Evolutionary conservation across 164 flowering plant species (phyloP).

Genomic region (Nymphaea colorata): DNA sequence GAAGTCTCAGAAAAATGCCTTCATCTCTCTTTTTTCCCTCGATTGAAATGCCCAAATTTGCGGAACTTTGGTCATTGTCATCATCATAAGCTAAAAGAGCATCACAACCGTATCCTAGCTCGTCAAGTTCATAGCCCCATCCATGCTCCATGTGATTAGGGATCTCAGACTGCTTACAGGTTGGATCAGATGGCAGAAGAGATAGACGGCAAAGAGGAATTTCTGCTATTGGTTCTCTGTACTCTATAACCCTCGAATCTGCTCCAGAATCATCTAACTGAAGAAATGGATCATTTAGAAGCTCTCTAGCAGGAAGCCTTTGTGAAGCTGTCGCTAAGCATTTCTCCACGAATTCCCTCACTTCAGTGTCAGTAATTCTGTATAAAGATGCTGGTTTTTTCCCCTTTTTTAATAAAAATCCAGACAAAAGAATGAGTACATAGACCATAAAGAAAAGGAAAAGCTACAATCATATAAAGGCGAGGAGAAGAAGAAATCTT

Average conservation of each 20-base stretch:
- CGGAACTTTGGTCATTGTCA: conserved; percentile 21
- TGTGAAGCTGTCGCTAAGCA: conserved; percentile 68
- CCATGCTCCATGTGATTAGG: conserved; percentile 28
- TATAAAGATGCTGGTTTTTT: conserved; percentile 74
- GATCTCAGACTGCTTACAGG: conserved; percentile 23
- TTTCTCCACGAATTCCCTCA: conserved; percentile 75
- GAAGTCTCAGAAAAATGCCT: conserved; percentile 66
- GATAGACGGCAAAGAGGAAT: conserved; percentile 16
- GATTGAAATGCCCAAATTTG: conserved; percentile 49
- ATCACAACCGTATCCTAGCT: conserved; percentile 30
- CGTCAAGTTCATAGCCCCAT: conserved; percentile 24
- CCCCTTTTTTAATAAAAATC: conserved; percentile 33
- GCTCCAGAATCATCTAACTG: conserved; percentile 45
- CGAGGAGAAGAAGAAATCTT: conserved; percentile 15
- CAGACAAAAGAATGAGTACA: background rate
- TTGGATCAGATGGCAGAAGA: conserved; percentile 25
- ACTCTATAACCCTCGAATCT: conserved; percentile 30
- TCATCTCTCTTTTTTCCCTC: conserved; percentile 61
- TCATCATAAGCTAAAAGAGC: conserved; percentile 51
- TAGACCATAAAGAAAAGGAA: background rate
- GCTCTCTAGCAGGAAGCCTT: conserved; percentile 79
- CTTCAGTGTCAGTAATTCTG: conserved; percentile 77
- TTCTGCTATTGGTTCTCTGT: conserved; percentile 20
- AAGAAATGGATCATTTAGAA: conserved; percentile 80
- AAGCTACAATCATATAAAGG: background rate